Evolutionary conservation across 2,329 filamentous ascomycete genomes (phyloP), one percentile per base, ranked within the genome.

Genomic region (Colletotrichum gigasporum): DNA sequence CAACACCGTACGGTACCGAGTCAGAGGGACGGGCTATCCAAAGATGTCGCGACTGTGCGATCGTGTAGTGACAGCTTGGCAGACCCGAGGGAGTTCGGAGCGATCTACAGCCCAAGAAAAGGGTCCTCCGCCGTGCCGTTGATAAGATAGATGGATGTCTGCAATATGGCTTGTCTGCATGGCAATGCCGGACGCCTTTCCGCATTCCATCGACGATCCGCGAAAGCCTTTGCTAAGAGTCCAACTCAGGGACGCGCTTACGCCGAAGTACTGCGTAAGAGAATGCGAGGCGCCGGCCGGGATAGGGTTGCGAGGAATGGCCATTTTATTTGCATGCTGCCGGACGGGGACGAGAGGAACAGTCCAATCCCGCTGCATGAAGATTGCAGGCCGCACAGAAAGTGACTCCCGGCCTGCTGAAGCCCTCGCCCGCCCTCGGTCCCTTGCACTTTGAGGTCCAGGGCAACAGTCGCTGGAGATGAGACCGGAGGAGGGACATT

Each of bases 21-120:
- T 26, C 48, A 55, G 48, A 65, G 56, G 62, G 12, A 61, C 42
- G 10, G 48, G 48, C 41, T 22, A 24, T 26, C 22, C n/a, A 48
- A 28, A 26, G 26, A 22, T 51, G 54, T 57, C 42, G 22, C 34
- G 45, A 52, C 54, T 32, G 18, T 42, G 42, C 48, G 61, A 64
- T 64, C 56, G 42, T 35, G 42, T 44, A 28, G 20, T 65, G 56
- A 65, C 62, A 65, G 62, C 56, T 65, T 65, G 62, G 62, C 62
- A 16, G 41, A 62, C 48, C 56, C 47, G 28, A 52, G n/a, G 16
- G 57, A 22, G 4, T 28, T 48, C 18, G 39, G 45, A 32, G 18
- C 20, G 47, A 60, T 63, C 47, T 39, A 60, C 55, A 41, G 5
- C 26, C 30, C 39, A 37, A 47, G 32, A 34, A 35, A 47, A 28